Evolutionary conservation across 2,329 filamentous ascomycete genomes (phyloP).

Genomic region (Scleromitrula shiraiana): DNA sequence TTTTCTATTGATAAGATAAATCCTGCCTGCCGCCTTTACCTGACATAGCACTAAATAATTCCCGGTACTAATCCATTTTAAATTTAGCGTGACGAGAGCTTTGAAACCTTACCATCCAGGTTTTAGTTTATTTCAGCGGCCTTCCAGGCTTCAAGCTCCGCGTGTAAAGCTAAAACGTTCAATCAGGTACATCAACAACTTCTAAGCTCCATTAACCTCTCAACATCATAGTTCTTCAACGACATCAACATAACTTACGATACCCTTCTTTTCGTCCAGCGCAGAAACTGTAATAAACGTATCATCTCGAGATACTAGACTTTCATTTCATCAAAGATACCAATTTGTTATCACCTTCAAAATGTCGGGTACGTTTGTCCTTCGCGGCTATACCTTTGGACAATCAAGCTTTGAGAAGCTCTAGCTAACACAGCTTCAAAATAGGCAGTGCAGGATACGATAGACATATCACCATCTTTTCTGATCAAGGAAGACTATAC

Average conservation of each 20-base stretch:
- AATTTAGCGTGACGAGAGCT: neutral
- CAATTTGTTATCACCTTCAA: conserved; percentile 13
- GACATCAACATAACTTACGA: neutral
- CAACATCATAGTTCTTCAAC: neutral
- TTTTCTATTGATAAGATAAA: conserved; percentile 8
- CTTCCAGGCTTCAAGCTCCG: conserved; percentile 12
- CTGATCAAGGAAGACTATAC: conserved; percentile 94
- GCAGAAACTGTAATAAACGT: neutral
- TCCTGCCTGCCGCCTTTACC: conserved; percentile 5
- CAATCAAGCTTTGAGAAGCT: conserved; percentile 13
- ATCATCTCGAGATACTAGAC: neutral
- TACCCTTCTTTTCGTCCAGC: neutral
- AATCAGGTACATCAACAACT: no score
- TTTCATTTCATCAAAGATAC: neutral
- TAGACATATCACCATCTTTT: conserved; percentile 99
- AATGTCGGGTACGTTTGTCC: conserved; percentile 33
- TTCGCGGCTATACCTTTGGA: conserved; percentile 3
- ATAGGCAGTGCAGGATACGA: conserved; percentile 85
- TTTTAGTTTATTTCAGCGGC: no score
- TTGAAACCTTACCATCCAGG: neutral
- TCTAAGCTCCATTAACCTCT: neutral
- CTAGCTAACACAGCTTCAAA: conserved; percentile 21
- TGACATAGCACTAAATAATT: no score
- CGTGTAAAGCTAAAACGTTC: neutral
- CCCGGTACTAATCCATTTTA: conserved; percentile 5